phyloP scores from a whole-genome alignment of 2,329 filamentous ascomycete genomes.

The Ophiostoma himal-ulmi region DNA sequence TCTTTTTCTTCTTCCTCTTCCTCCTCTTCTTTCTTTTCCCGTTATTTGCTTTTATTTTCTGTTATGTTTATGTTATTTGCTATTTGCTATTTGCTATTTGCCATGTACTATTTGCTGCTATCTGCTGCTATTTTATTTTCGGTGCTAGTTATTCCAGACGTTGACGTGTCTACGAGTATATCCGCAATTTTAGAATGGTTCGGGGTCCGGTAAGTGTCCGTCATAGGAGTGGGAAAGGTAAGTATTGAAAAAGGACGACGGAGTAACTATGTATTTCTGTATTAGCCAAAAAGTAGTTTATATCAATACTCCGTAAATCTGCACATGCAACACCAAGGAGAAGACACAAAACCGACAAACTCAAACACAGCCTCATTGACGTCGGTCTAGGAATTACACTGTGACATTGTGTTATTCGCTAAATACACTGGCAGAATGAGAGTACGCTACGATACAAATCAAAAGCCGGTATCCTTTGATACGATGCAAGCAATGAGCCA shows the following conservation, averaged over 20 bases:
- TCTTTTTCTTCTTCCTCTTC: too few relatives aligned
- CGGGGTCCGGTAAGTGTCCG: conserved; percentile 16
- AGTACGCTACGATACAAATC: too few relatives aligned
- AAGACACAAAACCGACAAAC: not conserved
- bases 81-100: too few relatives aligned
- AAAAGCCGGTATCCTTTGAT: too few relatives aligned
- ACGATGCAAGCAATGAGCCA: not conserved
- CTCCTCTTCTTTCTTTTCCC: too few relatives aligned
- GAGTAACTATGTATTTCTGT: not conserved
- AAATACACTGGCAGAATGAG: too few relatives aligned
- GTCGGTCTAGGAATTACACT: too few relatives aligned
- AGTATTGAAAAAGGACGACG: not conserved
- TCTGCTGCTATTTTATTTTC: not conserved
- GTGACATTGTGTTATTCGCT: too few relatives aligned
- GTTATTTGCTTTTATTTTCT: too few relatives aligned
- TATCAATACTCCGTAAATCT: not conserved
- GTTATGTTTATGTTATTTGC: not conserved
- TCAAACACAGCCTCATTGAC: not conserved
- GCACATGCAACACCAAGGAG: not conserved
- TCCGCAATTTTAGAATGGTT: not conserved
- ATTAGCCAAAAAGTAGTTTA: not conserved
- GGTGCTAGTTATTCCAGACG: not conserved
- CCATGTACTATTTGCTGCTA: not conserved
- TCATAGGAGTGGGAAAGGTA: not conserved
- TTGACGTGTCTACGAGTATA: not conserved